Evolutionary conservation across 1,139 yeast species (phyloP), one percentile per base, ranked within the genome.

Genomic region (Casaregolazyma lundiana): DNA sequence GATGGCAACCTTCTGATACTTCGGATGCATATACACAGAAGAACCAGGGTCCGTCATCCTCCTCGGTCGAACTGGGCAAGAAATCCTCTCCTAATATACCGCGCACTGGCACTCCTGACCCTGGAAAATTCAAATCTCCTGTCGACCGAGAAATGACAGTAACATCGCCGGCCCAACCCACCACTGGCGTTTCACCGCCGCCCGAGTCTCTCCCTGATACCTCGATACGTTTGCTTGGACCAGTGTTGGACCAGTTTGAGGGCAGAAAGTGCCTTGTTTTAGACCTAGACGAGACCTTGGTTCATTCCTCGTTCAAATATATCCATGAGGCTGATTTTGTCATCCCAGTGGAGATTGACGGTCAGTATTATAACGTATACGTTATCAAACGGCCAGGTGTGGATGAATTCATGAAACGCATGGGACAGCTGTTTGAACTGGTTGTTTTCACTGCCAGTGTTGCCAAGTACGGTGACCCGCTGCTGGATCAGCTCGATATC

Each of bases 321-420:
- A 76, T 92, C 51, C 78, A 94, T 52, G 85, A 89, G 38, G 96
- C 97, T 1, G 98, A 92, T 67, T 92, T 92, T 68, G 95, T 94
- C 43, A 87, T 94, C 45, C 96, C 96, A 7, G 90, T 84, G 42
- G 88, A 82, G 65, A 92, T 92, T 53, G 97, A 92, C 61, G 83
- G 83, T 59, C 94, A 86, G 65, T 76, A 83, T 26, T 97, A 94
- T 66, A 94, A 88, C 61, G 98, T 92, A 41, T 92, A 89, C 64
- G 98, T 92, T 26, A 88, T 90, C 49, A 92, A 94, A 63, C 78
- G 99, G 59, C 99, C 99, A 0, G 98, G 98, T 0, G 98, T 94
- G 43, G 98, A 92, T 66, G 95, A 87, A 62, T 92, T 94, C 61
- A 74, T 92, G 72, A 73, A 71, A 55, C 76, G 78, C 53, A 96